Evolutionary conservation across 2,329 filamentous ascomycete species (phyloP), one percentile per base, ranked within the genome.

Genomic region (Colletotrichum cordylinicola): DNA sequence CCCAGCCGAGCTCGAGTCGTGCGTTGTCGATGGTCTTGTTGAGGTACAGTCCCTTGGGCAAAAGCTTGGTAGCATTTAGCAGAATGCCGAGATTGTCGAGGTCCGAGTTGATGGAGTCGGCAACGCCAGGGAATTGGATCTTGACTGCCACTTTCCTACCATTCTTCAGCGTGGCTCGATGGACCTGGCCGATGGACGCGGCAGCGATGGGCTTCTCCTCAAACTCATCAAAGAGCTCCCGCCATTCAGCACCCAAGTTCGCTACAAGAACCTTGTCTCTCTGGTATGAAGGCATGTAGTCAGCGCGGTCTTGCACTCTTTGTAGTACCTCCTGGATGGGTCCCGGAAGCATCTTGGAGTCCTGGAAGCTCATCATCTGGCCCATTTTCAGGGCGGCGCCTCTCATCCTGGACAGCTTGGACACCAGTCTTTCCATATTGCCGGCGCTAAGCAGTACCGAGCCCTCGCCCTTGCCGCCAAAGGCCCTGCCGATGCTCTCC

Each of bases 1-100:
- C 97, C 97, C 97, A 99, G 6, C 92, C 96, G 4, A 99, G 91
- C 84, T 99, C 97, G 2, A 92, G 93, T 12, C 97, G 92, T 6
- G 97, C 96, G 82, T 99, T 99, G 79, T 95, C 96, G 79, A 99
- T 98, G 1, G 97, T 99, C 85, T 98, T 98, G 86, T 99, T 94
- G 9, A 99, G 92, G 82, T 97, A 99, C 1, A 99, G 89, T 1
- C 97, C 97, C 82, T 94, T 96, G 1, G 97, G 98, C 1, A 99
- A 90, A 31, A 99, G 91, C 73, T 95, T 93, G 7, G 96, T 98
- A 31, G 97, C 97, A 8, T 95, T 97, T 15, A 99, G 91, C 2
- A 99, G 92, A 72, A 99, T 91, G 10, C 94, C 95, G 37, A 99
- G 90, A 81, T 99, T 99, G 85, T 95, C 98, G 2, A 99, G 90